Conservation (phyloP, 371 early-diverging fungal species). For the Gilbertella persicaria region DNA sequence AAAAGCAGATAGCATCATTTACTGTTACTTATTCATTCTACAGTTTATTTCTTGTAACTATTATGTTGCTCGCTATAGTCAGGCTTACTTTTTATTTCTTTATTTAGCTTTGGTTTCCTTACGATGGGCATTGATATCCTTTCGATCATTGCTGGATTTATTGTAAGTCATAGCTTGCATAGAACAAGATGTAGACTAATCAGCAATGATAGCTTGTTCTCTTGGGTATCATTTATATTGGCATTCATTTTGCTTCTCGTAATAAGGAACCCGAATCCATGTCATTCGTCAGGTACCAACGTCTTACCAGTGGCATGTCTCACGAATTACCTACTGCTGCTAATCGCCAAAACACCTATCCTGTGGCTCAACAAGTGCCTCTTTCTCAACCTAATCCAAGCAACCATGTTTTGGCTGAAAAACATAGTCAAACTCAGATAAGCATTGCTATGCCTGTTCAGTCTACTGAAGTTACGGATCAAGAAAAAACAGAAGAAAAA, state of each 20-base stretch:
- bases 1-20: not conserved
- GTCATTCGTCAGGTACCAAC: conserved; percentile 17
- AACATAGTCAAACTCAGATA: not conserved
- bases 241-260: conserved; percentile 10
- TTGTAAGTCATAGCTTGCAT: conserved; percentile 15
- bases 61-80: too few relatives aligned
- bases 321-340: conserved; percentile 5
- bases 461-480: too few relatives aligned
- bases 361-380: conserved; percentile 10
- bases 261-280: conserved; percentile 16
- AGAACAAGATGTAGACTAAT: not conserved
- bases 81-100: conserved; percentile 2
- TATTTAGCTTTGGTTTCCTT: conserved; percentile 19
- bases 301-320: conserved; percentile 13
- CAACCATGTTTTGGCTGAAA: not conserved
- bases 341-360: not conserved
- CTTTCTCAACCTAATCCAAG: not conserved
- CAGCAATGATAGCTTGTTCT: conserved; percentile 7
- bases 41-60: conserved; percentile 30
- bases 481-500: too few relatives aligned
- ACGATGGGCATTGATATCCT: conserved; percentile 10
- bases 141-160: conserved; percentile 6
- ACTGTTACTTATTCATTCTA: not conserved
- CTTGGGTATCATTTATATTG: conserved; percentile 17
- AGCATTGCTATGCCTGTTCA: not conserved